Base-by-base conservation (phyloP, 257 asterid species). In the Coffea eugenioides region DNA sequence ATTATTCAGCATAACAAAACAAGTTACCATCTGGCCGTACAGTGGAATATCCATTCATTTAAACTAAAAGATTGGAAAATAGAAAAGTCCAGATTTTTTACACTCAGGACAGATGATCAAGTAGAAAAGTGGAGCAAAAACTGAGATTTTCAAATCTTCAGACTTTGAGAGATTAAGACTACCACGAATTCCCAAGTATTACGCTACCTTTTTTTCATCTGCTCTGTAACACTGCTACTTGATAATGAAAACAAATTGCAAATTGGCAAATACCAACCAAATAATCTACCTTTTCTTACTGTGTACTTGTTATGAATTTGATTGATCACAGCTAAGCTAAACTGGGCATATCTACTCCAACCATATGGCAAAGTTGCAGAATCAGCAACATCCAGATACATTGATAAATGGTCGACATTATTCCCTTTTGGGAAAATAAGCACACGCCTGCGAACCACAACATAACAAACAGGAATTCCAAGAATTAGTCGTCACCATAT, bases 371-470 rank as follows among this genome's bases (percentile, higher is more conserved):
- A 81, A 67, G 82, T 57, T 46, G 89, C 10, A 52, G 94, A 89
- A 82, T 93, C 97, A 12, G 97, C 97, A 81, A 93, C 96, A 83
- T 93, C 98, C 77, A 93, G 82, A 83, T 93, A 93, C 98, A 90
- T 88, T 0, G 98, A 93, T 82, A 93, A 84, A 82, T 90, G 89
- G 66, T 93, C 98, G 62, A 90, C 96, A 76, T 93, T 92, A 85
- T 93, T 93, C 72, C 98, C 98, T 80, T 90, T 93, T 20, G 98
- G 97, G 81, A 93, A 93, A 69, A 89, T 90, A 80, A 93, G 94
- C 77, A 93, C 91, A 77, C 97, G 87, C 98, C 98, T 93, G 89
- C 57, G 80, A 84, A 82, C 77, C 77, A 82, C 59, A 83, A 82
- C 34, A 59, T 71, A 14, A 49, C 23, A 27, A 69, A 49, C 74